Conservation (phyloP, 2,329 filamentous ascomycete species). For the Botrytis tulipae region DNA sequence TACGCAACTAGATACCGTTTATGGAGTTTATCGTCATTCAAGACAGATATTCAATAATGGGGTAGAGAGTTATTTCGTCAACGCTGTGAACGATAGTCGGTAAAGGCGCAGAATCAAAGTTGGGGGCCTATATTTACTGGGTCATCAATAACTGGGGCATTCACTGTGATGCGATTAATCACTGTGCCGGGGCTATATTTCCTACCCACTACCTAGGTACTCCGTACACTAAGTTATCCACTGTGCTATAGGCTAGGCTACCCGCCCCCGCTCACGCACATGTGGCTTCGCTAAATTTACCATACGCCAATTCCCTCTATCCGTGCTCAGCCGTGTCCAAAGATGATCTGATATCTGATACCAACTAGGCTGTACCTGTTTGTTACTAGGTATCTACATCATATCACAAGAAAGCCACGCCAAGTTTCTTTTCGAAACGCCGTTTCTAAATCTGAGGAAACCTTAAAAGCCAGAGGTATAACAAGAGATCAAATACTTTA, state of each 20-base stretch:
- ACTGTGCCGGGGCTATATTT: background rate
- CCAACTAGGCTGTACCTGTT: background rate
- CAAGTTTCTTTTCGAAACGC: background rate
- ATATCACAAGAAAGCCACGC: background rate
- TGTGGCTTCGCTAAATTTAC: background rate
- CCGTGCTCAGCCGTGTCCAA: slow-evolving; percentile 1
- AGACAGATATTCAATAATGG: background rate
- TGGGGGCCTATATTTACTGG: slow-evolving; percentile 6
- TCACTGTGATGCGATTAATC: background rate
- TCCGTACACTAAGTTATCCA: background rate
- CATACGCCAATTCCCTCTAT: background rate
- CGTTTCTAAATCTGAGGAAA: background rate
- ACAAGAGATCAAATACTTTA: background rate
- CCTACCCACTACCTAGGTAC: background rate
- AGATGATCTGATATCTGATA: background rate
- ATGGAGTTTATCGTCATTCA: background rate
- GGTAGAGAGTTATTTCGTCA: background rate
- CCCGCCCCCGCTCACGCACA: background rate
- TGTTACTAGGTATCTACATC: background rate
- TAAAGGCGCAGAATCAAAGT: background rate
- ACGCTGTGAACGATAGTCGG: background rate
- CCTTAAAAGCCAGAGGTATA: background rate
- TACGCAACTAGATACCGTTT: background rate
- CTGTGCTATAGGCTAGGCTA: background rate
- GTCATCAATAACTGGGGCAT: background rate